Evolutionary conservation across 2,329 filamentous ascomycete genomes (phyloP).

Genomic region (Fusarium sp.): DNA sequence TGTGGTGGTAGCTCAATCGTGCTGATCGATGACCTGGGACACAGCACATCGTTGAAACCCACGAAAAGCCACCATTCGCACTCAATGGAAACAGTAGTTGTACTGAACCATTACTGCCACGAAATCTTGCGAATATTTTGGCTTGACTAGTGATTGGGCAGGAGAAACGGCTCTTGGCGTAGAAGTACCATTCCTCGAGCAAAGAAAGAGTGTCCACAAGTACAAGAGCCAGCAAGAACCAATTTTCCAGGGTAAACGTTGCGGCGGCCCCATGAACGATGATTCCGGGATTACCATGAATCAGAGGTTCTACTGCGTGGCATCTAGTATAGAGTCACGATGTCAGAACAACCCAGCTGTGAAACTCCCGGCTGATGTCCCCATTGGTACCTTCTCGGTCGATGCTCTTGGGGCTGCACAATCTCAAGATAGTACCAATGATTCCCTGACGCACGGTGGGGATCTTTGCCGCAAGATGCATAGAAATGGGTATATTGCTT

Average conservation of each 20-base stretch:
- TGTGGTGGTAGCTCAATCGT: neutral
- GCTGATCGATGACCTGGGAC: neutral
- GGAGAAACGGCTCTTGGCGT: too few relatives aligned
- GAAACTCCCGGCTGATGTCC: neutral
- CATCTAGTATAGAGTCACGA: neutral
- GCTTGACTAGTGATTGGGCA: neutral
- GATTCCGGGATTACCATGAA: neutral
- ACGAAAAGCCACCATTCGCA: neutral
- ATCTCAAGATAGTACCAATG: fast-evolving
- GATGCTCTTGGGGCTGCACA: fast-evolving
- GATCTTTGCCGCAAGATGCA: fast-evolving
- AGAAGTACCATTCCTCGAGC: neutral
- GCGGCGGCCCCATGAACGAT: fast-evolving
- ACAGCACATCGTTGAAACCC: neutral
- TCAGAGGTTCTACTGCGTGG: neutral
- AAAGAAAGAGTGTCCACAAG: too few relatives aligned
- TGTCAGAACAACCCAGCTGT: neutral
- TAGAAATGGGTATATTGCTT: fast-evolving
- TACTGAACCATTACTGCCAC: too few relatives aligned
- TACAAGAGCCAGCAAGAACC: neutral
- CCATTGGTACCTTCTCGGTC: fast-evolving
- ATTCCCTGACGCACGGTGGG: fast-evolving
- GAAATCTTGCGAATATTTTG: neutral
- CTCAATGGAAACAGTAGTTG: neutral
- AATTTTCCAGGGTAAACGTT: neutral